These are phyloP conservation scores for Apiosordaria backusii DNA, from an alignment of 495 filamentous ascomycete genomes.

Conservation along the genomic window DNA sequence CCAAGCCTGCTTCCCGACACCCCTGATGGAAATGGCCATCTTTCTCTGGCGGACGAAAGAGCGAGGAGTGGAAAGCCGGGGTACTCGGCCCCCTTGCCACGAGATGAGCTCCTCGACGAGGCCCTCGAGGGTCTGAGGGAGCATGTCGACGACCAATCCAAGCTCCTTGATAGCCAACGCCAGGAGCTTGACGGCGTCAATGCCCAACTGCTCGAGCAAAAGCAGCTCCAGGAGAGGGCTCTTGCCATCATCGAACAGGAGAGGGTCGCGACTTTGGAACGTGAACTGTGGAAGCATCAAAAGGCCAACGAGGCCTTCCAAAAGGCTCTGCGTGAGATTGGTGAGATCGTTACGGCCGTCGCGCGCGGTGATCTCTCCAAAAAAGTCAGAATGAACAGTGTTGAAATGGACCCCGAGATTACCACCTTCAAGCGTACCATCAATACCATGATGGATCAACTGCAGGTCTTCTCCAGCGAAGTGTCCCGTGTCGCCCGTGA, in stretches of 20 bases:
- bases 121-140: constrained; percentile 68
- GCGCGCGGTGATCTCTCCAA: constrained; percentile 95
- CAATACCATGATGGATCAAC: constrained; percentile 99
- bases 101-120: constrained; percentile 54
- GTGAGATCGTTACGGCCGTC: constrained; percentile 92
- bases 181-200: constrained; percentile 67
- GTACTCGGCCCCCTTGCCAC: constrained; percentile 25
- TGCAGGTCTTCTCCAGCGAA: constrained; percentile 95
- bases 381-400: constrained; percentile 92
- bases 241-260: constrained; percentile 52
- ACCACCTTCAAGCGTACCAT: constrained; percentile 97
- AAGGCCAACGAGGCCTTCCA: constrained; percentile 99
- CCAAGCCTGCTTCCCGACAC: constrained; percentile 59
- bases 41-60: constrained; percentile 50
- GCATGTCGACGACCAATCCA: constrained; percentile 74
- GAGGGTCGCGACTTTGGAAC: constrained; percentile 62
- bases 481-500: constrained; percentile 95
- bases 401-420: constrained; percentile 99
- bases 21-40: constrained; percentile 54
- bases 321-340: constrained; percentile 94
- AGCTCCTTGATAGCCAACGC: constrained; percentile 70
- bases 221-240: constrained; percentile 59
- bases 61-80: constrained; percentile 20
- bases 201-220: constrained; percentile 63
- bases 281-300: constrained; percentile 92